Percentiles rank a stretch among this genome's conserved stretches.
These are phyloP conservation scores for Immersiporthe knoxdaviesiana DNA, from an alignment of 2,329 filamentous ascomycete species.

Conservation along the genomic window DNA sequence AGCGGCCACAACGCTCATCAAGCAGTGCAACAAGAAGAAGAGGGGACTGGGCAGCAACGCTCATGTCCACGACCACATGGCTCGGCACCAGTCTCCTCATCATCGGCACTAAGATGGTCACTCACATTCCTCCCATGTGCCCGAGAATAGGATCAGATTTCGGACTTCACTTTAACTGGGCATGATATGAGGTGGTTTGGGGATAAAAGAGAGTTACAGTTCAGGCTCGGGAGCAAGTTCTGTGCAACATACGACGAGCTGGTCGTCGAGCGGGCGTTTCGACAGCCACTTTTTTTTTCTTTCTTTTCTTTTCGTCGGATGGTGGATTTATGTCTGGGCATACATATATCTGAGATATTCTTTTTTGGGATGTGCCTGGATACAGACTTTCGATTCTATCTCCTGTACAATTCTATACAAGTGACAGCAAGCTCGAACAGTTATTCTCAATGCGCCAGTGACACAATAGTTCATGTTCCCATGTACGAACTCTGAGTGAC, in stretches of 20 bases:
- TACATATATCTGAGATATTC: not conserved
- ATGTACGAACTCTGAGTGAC: not conserved
- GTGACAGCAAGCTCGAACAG: not conserved
- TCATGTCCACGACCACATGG: conserved; percentile 4
- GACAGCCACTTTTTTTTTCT: not conserved
- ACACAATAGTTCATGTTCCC: not conserved
- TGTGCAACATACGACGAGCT: not conserved
- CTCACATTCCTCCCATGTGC: no score
- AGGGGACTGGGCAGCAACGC: not conserved
- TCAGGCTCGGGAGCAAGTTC: no score
- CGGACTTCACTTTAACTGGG: not conserved
- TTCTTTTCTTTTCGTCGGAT: not conserved
- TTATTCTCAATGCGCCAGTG: not conserved
- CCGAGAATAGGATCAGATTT: not conserved
- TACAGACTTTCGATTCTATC: not conserved
- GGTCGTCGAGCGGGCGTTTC: no score
- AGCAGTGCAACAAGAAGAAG: conserved; percentile 15
- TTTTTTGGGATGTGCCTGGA: not conserved
- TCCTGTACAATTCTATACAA: not conserved
- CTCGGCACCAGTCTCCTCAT: conserved; percentile 6
- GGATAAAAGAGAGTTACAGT: no score
- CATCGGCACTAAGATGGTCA: conserved; percentile 1
- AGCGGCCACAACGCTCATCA: conserved; percentile 10
- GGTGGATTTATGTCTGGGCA: not conserved
- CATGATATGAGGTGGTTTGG: not conserved